Evolutionary conservation across 257 asterid genomes (phyloP).

Genomic region (Haberlea rhodopensis): DNA sequence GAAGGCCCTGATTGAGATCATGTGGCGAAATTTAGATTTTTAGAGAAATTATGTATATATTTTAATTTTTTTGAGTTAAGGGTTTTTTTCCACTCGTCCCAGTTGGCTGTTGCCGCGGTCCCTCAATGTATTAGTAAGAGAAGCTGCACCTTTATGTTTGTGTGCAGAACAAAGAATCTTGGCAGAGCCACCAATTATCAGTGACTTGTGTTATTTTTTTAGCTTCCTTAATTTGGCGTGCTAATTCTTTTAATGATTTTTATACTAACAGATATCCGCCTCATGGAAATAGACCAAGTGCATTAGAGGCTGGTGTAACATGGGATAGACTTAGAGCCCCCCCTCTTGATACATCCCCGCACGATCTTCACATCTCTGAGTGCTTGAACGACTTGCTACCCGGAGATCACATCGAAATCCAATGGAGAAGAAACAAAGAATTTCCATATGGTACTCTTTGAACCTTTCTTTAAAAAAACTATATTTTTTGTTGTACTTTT

Average conservation of each 20-base stretch:
- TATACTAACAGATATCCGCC: constrained; percentile 59
- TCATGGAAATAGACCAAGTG: constrained; percentile 69
- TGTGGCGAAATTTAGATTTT: neutral
- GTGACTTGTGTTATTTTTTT: constrained; percentile 2
- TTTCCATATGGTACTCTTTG: constrained; percentile 75
- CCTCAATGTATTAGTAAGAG: neutral
- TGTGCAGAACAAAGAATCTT: neutral
- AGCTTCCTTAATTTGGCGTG: neutral
- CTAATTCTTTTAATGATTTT: too few relatives aligned
- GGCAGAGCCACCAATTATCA: constrained; percentile 4
- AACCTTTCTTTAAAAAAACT: constrained; percentile 7
- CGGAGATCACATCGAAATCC: constrained; percentile 82
- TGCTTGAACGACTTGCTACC: constrained; percentile 70
- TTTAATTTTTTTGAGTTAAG: neutral
- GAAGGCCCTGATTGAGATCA: neutral
- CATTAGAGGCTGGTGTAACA: constrained; percentile 67
- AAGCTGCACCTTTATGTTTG: neutral
- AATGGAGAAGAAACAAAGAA: constrained; percentile 84
- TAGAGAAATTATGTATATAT: neutral
- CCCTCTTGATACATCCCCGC: constrained; percentile 54
- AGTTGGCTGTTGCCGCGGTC: too few relatives aligned
- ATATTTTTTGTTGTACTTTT: neutral
- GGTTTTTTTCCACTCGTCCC: neutral
- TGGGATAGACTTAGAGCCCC: constrained; percentile 87
- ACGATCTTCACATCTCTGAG: constrained; percentile 66